A percentile compares a stretch with the other conserved stretches of the same genome.
Conservation (phyloP, 1,284 basidiomycete genomes). For the Moniliophthora roreri region DNA sequence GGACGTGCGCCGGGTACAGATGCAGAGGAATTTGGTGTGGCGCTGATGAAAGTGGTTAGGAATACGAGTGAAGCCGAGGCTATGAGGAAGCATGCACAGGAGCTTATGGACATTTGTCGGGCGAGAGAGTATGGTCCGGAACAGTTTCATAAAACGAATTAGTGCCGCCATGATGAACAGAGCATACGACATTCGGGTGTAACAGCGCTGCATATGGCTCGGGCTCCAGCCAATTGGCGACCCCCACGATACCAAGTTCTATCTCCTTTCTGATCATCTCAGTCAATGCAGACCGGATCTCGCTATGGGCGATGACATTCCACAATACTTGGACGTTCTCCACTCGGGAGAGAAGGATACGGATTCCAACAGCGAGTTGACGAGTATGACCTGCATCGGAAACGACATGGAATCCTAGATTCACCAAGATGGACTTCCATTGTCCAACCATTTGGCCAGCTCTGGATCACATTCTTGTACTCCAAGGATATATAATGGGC, state of each 20-base stretch:
- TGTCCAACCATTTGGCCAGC: conserved; percentile 8
- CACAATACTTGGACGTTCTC: conserved; percentile 12
- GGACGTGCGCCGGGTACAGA: no score
- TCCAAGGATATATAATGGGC: conserved; percentile 9
- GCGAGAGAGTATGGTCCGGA: no score
- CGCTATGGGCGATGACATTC: conserved; percentile 10
- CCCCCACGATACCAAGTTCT: not conserved
- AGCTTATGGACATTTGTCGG: no score
- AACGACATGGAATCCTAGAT: conserved; percentile 11
- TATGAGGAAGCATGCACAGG: no score
- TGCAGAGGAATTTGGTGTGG: no score
- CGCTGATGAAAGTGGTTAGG: no score
- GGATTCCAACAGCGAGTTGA: conserved; percentile 7
- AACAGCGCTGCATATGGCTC: not conserved
- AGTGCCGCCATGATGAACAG: not conserved
- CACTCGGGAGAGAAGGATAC: not conserved
- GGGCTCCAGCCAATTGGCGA: not conserved
- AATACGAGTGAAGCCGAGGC: no score
- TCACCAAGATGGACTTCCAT: conserved; percentile 9
- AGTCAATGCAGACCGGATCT: not conserved
- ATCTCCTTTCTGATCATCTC: conserved; percentile 1
- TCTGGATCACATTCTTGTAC: conserved; percentile 4
- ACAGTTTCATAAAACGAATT: no score
- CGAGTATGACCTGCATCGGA: not conserved
- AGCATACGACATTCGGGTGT: conserved; percentile 1